Percentiles rank a stretch among this genome's conserved stretches.
Evolutionary conservation across 805 yeast species (phyloP).

Genomic region (Yarrowia phangngaensis): DNA sequence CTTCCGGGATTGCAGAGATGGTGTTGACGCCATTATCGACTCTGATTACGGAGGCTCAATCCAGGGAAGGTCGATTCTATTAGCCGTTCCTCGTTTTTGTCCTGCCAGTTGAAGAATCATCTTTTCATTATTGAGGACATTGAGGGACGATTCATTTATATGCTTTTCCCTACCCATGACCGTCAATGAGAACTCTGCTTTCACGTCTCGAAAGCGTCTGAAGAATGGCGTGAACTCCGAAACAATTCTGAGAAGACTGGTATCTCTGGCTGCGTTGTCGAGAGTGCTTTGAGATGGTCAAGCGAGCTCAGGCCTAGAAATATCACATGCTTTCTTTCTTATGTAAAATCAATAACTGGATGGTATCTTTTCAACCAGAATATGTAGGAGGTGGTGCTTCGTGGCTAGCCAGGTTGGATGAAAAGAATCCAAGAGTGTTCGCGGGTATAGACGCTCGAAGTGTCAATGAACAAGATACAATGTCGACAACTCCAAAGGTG

Average conservation of each 20-base stretch:
- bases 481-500: constrained; percentile 22
- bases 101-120: constrained; percentile 96
- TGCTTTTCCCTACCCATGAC: constrained; percentile 67
- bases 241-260: constrained; percentile 77
- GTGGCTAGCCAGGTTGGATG: constrained; percentile 12
- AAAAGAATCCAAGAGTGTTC: constrained; percentile 17
- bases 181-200: constrained; percentile 62
- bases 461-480: no score
- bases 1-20: no score
- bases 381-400: constrained; percentile 26
- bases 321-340: constrained; percentile 3
- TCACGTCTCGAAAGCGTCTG: constrained; percentile 82
- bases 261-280: constrained; percentile 81
- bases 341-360: constrained; percentile 19
- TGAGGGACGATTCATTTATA: constrained; percentile 60
- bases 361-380: background rate
- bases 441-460: constrained; percentile 4
- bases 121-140: constrained; percentile 61
- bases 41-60: no score
- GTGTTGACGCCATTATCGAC: no score
- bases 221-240: constrained; percentile 91
- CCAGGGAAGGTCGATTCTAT: no score
- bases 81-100: constrained; percentile 75
- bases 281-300: constrained; percentile 85
- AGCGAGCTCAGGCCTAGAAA: constrained; percentile 38